phyloP scores from a whole-genome alignment of 73 alveolate species.

The Symbiodinium pilosum region DNA sequence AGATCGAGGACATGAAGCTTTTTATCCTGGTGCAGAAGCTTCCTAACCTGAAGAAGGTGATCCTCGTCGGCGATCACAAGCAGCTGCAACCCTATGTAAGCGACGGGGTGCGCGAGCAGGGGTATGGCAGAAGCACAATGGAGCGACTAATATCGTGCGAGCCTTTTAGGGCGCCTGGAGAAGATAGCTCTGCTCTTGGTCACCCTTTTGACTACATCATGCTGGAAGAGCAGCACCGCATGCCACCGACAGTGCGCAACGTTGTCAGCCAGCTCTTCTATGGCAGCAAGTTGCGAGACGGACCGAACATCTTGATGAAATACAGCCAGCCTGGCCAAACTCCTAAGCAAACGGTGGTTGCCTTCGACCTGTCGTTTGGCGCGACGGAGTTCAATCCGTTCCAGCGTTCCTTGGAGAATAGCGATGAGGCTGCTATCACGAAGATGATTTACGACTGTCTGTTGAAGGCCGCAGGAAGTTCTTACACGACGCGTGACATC shows the following conservation, averaged over 20 bases:
- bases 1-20: slow-evolving; percentile 23
- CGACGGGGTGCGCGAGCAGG: slow-evolving; percentile 15
- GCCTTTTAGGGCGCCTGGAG: neutral
- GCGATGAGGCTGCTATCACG: neutral
- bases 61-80: neutral
- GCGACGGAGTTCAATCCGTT: neutral
- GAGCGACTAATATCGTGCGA: neutral
- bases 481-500: neutral
- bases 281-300: neutral
- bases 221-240: slow-evolving; percentile 43
- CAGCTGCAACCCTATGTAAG: slow-evolving; percentile 25
- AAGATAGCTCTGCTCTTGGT: neutral
- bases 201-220: neutral
- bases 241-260: slow-evolving; percentile 20
- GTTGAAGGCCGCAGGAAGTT: neutral
- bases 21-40: neutral
- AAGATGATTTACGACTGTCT: neutral
- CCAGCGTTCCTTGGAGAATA: neutral
- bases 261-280: neutral
- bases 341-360: neutral
- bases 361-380: slow-evolving; percentile 20
- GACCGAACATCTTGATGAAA: neutral
- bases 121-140: slow-evolving; percentile 10
- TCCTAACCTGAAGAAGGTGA: neutral
- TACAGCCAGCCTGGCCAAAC: neutral